These are phyloP conservation scores for Saturnispora saitoi DNA, from an alignment of 805 yeast species.

Conservation along the genomic window DNA sequence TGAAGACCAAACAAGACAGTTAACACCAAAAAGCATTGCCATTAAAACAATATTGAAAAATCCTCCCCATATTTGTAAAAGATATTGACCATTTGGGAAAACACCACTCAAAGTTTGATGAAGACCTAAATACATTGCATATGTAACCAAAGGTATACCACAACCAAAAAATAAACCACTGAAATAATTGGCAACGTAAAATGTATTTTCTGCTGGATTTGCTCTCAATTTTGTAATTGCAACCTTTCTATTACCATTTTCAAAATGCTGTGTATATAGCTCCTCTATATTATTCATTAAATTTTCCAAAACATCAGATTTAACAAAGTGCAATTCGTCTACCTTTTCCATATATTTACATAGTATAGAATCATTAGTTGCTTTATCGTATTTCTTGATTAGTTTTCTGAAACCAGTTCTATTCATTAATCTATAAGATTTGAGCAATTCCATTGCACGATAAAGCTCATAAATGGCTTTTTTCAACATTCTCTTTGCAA, in stretches of 20 bases:
- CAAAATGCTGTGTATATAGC: conserved; percentile 56
- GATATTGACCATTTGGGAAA: conserved; percentile 46
- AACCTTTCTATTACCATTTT: conserved; percentile 59
- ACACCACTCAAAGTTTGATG: conserved; percentile 29
- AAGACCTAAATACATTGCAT: conserved; percentile 42
- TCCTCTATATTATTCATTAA: conserved; percentile 58
- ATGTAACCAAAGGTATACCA: conserved; percentile 56
- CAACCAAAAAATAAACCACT: conserved; percentile 68
- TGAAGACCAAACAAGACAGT: conserved; percentile 64
- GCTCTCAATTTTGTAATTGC: conserved; percentile 65
- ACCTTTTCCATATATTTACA: conserved; percentile 48
- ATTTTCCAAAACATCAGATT: conserved; percentile 60
- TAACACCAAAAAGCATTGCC: conserved; percentile 53
- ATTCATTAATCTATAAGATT: conserved; percentile 66
- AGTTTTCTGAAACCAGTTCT: conserved; percentile 85
- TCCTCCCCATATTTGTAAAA: conserved; percentile 91
- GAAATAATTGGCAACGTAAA: conserved; percentile 41
- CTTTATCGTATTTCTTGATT: conserved; percentile 83
- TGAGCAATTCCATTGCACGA: conserved; percentile 59
- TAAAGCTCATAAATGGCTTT: conserved; percentile 65
- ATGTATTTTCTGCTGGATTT: conserved; percentile 30
- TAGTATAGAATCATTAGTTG: conserved; percentile 38
- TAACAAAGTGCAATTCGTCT: conserved; percentile 47
- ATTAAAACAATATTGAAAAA: conserved; percentile 60
- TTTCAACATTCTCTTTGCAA: conserved; percentile 61